A percentile compares a stretch with the other conserved stretches of the same genome.
phyloP scores from a whole-genome alignment of 2,329 filamentous ascomycete genomes.

The Tolypocladium paradoxum region DNA sequence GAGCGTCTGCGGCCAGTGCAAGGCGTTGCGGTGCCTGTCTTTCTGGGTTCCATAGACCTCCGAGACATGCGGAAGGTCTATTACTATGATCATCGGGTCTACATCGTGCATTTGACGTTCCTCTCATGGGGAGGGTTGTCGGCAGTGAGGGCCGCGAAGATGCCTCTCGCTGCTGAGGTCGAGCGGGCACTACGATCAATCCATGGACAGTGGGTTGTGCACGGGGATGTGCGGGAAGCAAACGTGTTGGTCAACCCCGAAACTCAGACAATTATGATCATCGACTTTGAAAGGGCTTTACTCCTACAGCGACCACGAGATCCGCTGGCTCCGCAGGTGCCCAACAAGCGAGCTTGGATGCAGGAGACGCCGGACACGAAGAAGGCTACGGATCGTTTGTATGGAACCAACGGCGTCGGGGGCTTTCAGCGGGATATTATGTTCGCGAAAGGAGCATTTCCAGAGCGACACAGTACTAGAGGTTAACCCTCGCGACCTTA shows the following conservation, averaged over 20 bases:
- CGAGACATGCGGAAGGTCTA: slow-evolving; percentile 17
- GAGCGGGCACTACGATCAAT: slow-evolving; percentile 10
- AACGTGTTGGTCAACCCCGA: slow-evolving; percentile 17
- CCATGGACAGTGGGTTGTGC: slow-evolving; percentile 13
- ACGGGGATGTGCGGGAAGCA: slow-evolving; percentile 12
- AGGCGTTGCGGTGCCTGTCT: slow-evolving; percentile 24
- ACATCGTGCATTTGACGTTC: slow-evolving; percentile 22
- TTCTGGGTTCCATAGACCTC: slow-evolving; percentile 26
- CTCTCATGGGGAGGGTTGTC: slow-evolving; percentile 20
- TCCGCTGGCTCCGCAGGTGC: slow-evolving; percentile 10
- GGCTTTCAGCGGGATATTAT: too few species aligned
- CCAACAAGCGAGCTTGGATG: slow-evolving; percentile 9
- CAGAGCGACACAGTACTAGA: too few species aligned
- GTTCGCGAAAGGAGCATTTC: too few species aligned
- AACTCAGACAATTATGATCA: slow-evolving; percentile 15
- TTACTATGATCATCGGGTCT: slow-evolving; percentile 20
- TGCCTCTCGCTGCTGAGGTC: not conserved
- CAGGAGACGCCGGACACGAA: too few species aligned
- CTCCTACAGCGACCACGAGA: slow-evolving; percentile 8
- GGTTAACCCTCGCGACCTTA: too few species aligned
- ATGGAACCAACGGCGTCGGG: too few species aligned
- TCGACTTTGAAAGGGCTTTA: slow-evolving; percentile 18
- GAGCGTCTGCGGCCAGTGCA: slow-evolving; percentile 19
- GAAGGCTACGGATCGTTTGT: too few species aligned
- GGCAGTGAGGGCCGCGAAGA: not conserved